Evolutionary conservation across 257 asterid species (phyloP).

Genomic region (Jasminum sambac): DNA sequence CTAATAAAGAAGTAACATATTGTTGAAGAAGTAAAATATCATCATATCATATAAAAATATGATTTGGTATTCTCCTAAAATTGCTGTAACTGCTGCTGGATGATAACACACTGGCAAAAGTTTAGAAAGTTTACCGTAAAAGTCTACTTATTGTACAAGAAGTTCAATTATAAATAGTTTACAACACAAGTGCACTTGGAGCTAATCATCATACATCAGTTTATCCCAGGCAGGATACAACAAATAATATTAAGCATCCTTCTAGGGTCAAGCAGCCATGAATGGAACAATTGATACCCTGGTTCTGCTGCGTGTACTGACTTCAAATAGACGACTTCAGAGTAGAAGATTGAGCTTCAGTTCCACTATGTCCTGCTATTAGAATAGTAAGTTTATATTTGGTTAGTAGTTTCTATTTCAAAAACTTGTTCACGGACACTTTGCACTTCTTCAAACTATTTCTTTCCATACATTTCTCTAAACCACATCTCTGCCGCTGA

Average conservation of each 20-base stretch:
- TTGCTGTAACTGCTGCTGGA: too few relatives aligned
- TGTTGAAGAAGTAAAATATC: too few relatives aligned
- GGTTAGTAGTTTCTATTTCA: too few relatives aligned
- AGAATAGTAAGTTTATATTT: constrained; percentile 6
- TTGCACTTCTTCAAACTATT: too few relatives aligned
- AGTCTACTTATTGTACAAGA: not conserved
- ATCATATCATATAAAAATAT: too few relatives aligned
- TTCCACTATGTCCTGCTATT: constrained; percentile 37
- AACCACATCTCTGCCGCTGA: too few relatives aligned
- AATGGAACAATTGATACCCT: not conserved
- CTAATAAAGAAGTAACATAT: too few relatives aligned
- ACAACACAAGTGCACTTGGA: not conserved
- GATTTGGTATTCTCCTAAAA: too few relatives aligned
- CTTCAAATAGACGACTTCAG: constrained; percentile 32
- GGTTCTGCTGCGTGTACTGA: constrained; percentile 3
- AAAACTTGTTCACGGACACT: too few relatives aligned
- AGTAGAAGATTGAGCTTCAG: constrained; percentile 27
- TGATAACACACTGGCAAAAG: too few relatives aligned
- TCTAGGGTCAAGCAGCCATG: not conserved
- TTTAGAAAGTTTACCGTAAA: too few relatives aligned
- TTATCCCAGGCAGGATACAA: not conserved
- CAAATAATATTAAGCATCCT: not conserved
- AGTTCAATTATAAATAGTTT: not conserved
- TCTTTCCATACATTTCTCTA: too few relatives aligned
- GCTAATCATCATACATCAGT: not conserved